Evolutionary conservation across 768 basidiomycete species (phyloP).

Genomic region (Flagelloscypha sp.): DNA sequence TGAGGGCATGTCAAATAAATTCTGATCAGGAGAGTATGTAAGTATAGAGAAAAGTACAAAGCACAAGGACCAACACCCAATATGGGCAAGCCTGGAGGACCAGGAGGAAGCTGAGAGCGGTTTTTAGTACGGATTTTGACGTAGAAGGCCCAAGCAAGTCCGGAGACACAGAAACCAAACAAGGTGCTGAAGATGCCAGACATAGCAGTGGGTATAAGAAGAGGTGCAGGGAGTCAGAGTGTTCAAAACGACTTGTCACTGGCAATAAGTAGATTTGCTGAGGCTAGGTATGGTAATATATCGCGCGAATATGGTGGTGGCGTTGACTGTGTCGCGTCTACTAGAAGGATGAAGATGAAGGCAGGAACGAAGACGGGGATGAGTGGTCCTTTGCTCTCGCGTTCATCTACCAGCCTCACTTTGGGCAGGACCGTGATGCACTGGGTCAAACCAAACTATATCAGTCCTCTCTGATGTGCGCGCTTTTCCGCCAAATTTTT

Average conservation of each 20-base stretch:
- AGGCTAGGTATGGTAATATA: constrained; percentile 7
- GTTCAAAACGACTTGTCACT: not conserved
- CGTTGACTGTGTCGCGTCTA: too few species aligned
- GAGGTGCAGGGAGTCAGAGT: not conserved
- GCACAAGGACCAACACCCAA: constrained; percentile 27
- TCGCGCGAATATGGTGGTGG: too few species aligned
- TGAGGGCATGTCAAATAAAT: constrained; percentile 37
- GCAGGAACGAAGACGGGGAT: too few species aligned
- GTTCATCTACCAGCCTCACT: too few species aligned
- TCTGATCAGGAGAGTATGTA: constrained; percentile 20
- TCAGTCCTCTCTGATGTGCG: too few species aligned
- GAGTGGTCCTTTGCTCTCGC: too few species aligned
- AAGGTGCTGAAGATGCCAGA: not conserved
- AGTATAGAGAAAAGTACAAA: not conserved
- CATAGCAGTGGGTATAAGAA: not conserved
- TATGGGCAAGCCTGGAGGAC: constrained; percentile 32
- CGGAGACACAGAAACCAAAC: constrained; percentile 6
- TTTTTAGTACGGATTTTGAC: constrained; percentile 16
- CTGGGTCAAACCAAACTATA: too few species aligned
- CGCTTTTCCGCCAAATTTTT: too few species aligned
- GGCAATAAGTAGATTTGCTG: constrained; percentile 2
- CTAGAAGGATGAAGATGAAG: too few species aligned
- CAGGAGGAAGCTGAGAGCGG: constrained; percentile 26
- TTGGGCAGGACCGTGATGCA: too few species aligned
- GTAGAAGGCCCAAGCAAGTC: constrained; percentile 11